These are phyloP conservation scores for Brassica rapa DNA, from an alignment of 345 rosid genomes.

Conservation along the genomic window DNA sequence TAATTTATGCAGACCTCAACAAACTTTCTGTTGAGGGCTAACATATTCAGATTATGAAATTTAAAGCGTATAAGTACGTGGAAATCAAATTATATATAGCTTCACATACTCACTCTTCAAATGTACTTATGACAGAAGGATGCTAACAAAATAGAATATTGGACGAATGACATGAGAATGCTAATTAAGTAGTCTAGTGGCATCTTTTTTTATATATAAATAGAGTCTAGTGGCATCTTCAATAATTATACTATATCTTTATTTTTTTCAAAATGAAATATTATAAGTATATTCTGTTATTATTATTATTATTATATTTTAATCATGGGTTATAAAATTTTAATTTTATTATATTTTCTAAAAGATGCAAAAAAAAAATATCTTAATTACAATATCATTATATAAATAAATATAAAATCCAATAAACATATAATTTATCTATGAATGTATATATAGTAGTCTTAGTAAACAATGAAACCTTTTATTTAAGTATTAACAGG, in stretches of 20 bases:
- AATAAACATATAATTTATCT: background rate
- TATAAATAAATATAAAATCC: background rate
- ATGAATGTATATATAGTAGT: too few species aligned
- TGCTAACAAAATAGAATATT: background rate
- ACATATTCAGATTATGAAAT: background rate
- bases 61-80: background rate
- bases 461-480: background rate
- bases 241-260: too few species aligned
- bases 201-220: too few species aligned
- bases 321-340: background rate
- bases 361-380: background rate
- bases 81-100: too few species aligned
- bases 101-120: too few species aligned
- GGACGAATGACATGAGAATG: background rate
- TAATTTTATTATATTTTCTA: too few species aligned
- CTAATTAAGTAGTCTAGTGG: too few species aligned
- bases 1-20: constrained; percentile 25
- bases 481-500: background rate
- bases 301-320: too few species aligned
- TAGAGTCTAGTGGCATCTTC: background rate
- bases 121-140: background rate
- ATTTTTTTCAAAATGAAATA: too few species aligned
- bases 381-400: background rate
- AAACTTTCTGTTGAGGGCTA: constrained; percentile 24
- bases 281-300: too few species aligned